These are phyloP conservation scores for Botryosphaeria dothidea DNA, from an alignment of 2,329 filamentous ascomycete species.

Conservation along the genomic window DNA sequence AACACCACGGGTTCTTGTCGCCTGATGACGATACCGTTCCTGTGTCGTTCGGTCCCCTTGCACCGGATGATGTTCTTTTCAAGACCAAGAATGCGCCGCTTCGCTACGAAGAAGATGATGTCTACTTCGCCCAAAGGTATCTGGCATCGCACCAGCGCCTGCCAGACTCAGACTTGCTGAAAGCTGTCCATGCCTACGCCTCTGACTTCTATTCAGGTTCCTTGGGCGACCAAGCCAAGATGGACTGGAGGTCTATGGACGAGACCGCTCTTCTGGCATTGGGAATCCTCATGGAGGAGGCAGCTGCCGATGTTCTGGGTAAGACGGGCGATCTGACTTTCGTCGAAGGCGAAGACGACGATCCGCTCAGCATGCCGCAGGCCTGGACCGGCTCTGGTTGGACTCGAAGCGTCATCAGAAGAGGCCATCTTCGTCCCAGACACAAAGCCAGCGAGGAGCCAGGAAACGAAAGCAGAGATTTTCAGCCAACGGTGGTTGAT, in stretches of 20 bases:
- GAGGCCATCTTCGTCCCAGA: background rate
- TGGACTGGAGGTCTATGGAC: conserved; percentile 65
- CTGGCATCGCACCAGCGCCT: conserved; percentile 55
- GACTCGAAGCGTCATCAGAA: conserved; percentile 10
- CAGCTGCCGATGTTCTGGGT: conserved; percentile 61
- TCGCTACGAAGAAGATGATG: conserved; percentile 69
- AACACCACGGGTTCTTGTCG: conserved; percentile 44
- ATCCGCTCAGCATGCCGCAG: background rate
- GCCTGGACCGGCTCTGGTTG: background rate
- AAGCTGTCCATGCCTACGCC: conserved; percentile 67
- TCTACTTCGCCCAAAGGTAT: conserved; percentile 66
- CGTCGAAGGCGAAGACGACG: conserved; percentile 54
- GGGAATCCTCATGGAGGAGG: conserved; percentile 74
- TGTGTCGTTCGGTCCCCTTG: background rate
- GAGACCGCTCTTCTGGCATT: conserved; percentile 76
- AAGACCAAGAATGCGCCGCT: conserved; percentile 63
- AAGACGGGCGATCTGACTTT: conserved; percentile 70
- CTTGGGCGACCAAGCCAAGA: conserved; percentile 26
- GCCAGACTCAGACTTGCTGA: conserved; percentile 69
- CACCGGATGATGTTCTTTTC: conserved; percentile 71
- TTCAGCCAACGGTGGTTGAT: background rate
- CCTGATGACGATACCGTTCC: conserved; percentile 27
- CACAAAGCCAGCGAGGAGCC: background rate
- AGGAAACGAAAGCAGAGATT: background rate
- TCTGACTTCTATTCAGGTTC: conserved; percentile 62